These are phyloP conservation scores for Funneliformis caledonium DNA, from an alignment of 371 early-diverging fungal genomes.

Conservation along the genomic window DNA sequence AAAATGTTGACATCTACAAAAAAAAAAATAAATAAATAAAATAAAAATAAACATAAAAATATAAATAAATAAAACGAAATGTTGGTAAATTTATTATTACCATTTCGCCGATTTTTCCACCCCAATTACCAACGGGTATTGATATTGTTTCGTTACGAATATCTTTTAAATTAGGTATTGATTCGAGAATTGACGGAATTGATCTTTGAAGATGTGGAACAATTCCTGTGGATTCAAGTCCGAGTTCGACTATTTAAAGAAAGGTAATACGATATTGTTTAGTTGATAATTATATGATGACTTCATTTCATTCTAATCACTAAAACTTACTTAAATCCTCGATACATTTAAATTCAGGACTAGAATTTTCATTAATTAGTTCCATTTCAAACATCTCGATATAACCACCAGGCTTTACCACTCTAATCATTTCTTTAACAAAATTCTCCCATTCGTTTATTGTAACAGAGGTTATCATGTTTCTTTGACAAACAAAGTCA, in stretches of 20 bases:
- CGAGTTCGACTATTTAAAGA: too few species aligned
- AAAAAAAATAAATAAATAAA: too few species aligned
- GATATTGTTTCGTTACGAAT: neutral
- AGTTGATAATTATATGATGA: too few species aligned
- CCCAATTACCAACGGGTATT: constrained; percentile 9
- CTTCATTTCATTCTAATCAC: too few species aligned
- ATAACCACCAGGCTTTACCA: constrained; percentile 25
- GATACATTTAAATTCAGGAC: too few species aligned
- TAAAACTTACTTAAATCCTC: too few species aligned
- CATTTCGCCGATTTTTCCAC: constrained; percentile 3
- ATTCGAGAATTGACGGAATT: neutral
- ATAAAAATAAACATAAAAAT: too few species aligned
- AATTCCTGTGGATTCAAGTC: too few species aligned
- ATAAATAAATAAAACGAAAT: too few species aligned
- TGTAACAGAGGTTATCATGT: neutral
- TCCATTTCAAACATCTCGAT: neutral
- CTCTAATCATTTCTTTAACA: constrained; percentile 4
- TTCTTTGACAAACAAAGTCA: constrained; percentile 11
- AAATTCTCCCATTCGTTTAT: neutral
- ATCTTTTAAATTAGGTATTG: neutral
- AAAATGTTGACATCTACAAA: too few species aligned
- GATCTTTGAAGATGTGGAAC: neutral
- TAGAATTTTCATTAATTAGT: too few species aligned
- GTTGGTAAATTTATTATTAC: neutral
- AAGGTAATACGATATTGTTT: too few species aligned